Evolutionary conservation across 2,329 filamentous ascomycete genomes (phyloP), one percentile per base, ranked within the genome.

Genomic region (Hymenoscyphus albidus): DNA sequence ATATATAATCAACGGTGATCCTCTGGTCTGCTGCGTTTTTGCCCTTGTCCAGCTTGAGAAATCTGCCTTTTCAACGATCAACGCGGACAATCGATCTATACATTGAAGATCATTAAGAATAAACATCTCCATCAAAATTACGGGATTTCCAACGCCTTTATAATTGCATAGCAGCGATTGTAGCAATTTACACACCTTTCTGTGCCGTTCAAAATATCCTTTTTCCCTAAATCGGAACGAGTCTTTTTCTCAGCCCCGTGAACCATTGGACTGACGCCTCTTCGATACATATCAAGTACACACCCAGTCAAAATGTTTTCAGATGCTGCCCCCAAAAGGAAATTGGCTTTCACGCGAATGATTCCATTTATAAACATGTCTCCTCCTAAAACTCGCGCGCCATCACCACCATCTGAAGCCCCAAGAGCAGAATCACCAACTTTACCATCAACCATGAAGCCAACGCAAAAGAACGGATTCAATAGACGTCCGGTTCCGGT

Each of bases 291-390:
- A 22, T 27, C 58, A 42, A 56, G 22, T 14, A 18, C 27, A 42
- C 22, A 63, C 42, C 22, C 18, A 42, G 55, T n/a, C 51, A 42
- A 57, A 58, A 38, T 27, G 16, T 48, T 48, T 40, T 38, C 16
- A n/a, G 14, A 56, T 62, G 64, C 31, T 54, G 35, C 22, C 59
- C 62, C 59, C 14, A 57, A 57, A 66, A 64, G 57, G 40, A 67
- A 62, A 31, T 66, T 69, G 64, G 62, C 39, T 27, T 3, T 54
- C 48, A 54, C 48, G 18, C 65, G 64, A 57, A 64, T 71, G 27
- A 71, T 71, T 16, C 66, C 68, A 56, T 64, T 70, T 56, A 64
- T 67, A 61, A 64, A 67, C 48, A 65, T 63, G 55, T 58, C 57
- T 10, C 39, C 58, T 16, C 59, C 63, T 57, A 57, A 62, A 39